Evolutionary conservation across 164 flowering plant genomes (phyloP), one percentile per base, ranked within the genome.

Genomic region (Umbellularia californica): DNA sequence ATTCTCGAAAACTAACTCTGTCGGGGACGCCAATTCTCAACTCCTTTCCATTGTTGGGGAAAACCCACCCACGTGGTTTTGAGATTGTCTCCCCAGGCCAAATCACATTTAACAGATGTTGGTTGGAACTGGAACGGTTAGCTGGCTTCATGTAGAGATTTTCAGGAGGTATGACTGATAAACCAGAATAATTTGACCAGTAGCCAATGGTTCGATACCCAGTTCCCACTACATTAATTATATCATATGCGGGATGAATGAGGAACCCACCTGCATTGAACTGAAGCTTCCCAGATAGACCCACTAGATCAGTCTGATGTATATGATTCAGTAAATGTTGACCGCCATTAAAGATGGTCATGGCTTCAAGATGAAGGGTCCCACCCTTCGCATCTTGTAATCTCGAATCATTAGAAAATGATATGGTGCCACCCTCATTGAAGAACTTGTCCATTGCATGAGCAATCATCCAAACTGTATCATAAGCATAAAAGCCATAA

Each of bases 51-150:
- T 84, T 85, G 79, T 87, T 87, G 24, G 91, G 89, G 65, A 90
- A 89, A n/a, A 83, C 93, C 97, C 97, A 92, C 25, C 97, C 97
- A 50, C 93, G 95, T 47, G 97, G 97, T 72, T 70, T 78, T 71
- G 64, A 12, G 60, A 47, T 30, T n/a, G 88, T 79, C 15, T 86
- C 92, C 63, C 93, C 97, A 4, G 95, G 95, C 97, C 97, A 92
- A 17, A 89, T 77, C 60, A 85, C 93, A 78, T 68, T 70, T 24
- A 73, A 66, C 52, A 92, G 84, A 3, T 81, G 70, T 72, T 87
- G 93, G 76, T 76, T 84, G 69, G 77, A 82, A 79, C 76, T 82
- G 33, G 93, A 89, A 71, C 83, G 85, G 73, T 90, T 90, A 50
- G 90, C 78, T 50, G 90, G 88, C 77, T 28, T 85, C 23, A 66